phyloP scores from a whole-genome alignment of 805 yeast genomes.

The Ascoidea rubescens region DNA sequence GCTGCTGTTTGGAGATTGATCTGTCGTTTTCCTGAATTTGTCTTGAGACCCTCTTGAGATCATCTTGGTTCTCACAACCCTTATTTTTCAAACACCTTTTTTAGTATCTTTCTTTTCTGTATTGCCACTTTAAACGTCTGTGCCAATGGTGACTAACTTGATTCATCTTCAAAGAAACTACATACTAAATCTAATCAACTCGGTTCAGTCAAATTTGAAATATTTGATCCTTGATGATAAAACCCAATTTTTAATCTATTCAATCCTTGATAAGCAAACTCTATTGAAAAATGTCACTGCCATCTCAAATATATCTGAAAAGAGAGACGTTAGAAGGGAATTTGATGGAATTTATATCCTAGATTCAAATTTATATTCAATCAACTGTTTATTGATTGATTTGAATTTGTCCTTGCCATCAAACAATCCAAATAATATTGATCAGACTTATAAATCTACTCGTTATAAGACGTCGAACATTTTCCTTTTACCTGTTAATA shows the following conservation, averaged over 20 bases:
- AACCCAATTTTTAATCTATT: slow-evolving; percentile 32
- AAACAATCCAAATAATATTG: no score
- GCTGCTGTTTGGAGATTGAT: no score
- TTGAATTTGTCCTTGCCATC: slow-evolving; percentile 40
- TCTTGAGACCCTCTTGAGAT: no score
- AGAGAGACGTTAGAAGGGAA: slow-evolving; percentile 44
- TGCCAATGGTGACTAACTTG: slow-evolving; percentile 20
- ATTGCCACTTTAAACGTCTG: not conserved
- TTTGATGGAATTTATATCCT: slow-evolving; percentile 73
- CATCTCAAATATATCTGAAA: slow-evolving; percentile 47
- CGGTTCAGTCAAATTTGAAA: slow-evolving; percentile 32
- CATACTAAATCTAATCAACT: slow-evolving; percentile 23
- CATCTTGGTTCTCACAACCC: not conserved
- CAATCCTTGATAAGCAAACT: slow-evolving; percentile 33
- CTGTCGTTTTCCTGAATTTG: no score
- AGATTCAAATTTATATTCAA: slow-evolving; percentile 51
- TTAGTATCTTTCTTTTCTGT: not conserved
- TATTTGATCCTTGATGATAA: slow-evolving; percentile 43
- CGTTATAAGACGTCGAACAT: slow-evolving; percentile 67
- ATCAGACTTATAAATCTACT: no score
- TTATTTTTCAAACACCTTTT: not conserved
- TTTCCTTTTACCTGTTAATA: slow-evolving; percentile 45
- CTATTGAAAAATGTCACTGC: slow-evolving; percentile 44
- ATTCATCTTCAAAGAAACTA: slow-evolving; percentile 23
- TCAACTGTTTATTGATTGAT: slow-evolving; percentile 72